Conservation (phyloP, 257 asterid genomes). For the Paraleonurus japonicus region DNA sequence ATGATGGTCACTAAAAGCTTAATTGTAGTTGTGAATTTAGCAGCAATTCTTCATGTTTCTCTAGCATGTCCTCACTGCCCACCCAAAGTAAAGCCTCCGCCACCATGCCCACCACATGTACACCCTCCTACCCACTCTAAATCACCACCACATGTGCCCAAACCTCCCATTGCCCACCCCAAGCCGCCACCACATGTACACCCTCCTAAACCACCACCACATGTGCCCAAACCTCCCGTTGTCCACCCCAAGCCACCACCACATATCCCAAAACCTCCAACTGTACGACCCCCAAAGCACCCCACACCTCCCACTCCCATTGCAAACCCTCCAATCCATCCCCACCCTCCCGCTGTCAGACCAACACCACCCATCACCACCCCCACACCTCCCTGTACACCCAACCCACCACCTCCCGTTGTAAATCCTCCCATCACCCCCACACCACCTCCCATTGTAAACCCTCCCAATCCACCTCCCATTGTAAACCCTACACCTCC, state of each 20-base stretch:
- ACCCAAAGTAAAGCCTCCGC: conserved; percentile 15
- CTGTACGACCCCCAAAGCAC: background rate
- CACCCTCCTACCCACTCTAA: conserved; percentile 1
- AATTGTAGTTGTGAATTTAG: too few relatives aligned
- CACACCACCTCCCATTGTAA: conserved; percentile 25
- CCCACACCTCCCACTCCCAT: conserved; percentile 19
- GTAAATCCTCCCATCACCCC: background rate
- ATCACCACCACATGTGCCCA: background rate
- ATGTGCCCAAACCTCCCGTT: background rate
- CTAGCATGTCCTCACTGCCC: conserved; percentile 68
- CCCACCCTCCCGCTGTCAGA: background rate
- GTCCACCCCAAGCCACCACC: conserved; percentile 12
- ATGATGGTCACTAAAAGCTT: too few relatives aligned
- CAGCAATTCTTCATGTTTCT: conserved; percentile 38
- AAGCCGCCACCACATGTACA: conserved; percentile 4
- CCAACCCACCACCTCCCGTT: conserved; percentile 25
- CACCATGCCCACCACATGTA: background rate
- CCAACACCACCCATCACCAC: conserved; percentile 20
- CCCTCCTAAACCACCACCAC: conserved; percentile 17
- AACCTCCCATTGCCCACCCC: conserved; percentile 4
- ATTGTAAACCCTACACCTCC: conserved; percentile 23
- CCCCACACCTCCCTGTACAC: conserved; percentile 26
- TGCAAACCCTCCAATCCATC: background rate
- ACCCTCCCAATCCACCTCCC: conserved; percentile 29
- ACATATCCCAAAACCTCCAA: background rate